A percentile compares a stretch with the other conserved stretches of the same genome.
Evolutionary conservation across 2,329 filamentous ascomycete genomes (phyloP).

Genomic region (Claviceps purpurea): DNA sequence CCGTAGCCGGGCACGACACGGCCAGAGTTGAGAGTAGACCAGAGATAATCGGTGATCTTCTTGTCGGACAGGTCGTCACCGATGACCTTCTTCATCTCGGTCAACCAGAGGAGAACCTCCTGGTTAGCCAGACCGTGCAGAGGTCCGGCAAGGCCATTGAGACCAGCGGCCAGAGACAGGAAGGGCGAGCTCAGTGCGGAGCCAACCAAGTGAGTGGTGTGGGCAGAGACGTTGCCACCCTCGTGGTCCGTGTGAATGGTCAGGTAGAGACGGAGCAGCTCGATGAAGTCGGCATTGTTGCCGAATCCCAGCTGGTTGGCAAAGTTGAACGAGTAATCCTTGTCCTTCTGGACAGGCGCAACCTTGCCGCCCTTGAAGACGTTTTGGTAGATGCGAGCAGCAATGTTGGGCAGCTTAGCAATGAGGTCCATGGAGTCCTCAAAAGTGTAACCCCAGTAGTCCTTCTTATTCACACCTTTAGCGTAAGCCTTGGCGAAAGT

Average conservation of each 20-base stretch:
- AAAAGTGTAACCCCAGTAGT: constrained; percentile 99
- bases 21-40: constrained; percentile 89
- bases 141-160: constrained; percentile 95
- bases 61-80: constrained; percentile 93
- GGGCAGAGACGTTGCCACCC: constrained; percentile 95
- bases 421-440: constrained; percentile 99
- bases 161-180: constrained; percentile 89
- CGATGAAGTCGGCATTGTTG: constrained; percentile 89
- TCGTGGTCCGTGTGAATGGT: constrained; percentile 99
- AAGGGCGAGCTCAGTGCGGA: constrained; percentile 93
- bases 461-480: constrained; percentile 98
- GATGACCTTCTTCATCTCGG: constrained; percentile 93
- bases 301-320: constrained; percentile 98
- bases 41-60: constrained; percentile 97
- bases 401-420: constrained; percentile 97
- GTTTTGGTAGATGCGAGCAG: constrained; percentile 98
- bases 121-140: constrained; percentile 99
- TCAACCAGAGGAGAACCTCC: constrained; percentile 98
- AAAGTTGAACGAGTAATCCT: constrained; percentile 99
- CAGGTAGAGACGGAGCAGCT: constrained; percentile 97
- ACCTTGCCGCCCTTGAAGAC: constrained; percentile 99
- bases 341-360: constrained; percentile 87
- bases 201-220: constrained; percentile 97
- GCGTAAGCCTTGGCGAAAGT: constrained; percentile 97
- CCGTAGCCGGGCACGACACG: constrained; percentile 97